Percentiles rank a stretch among this genome's conserved stretches.
Evolutionary conservation across 208 protist genomes (phyloP).

Genomic region (Leishmania braziliensis): DNA sequence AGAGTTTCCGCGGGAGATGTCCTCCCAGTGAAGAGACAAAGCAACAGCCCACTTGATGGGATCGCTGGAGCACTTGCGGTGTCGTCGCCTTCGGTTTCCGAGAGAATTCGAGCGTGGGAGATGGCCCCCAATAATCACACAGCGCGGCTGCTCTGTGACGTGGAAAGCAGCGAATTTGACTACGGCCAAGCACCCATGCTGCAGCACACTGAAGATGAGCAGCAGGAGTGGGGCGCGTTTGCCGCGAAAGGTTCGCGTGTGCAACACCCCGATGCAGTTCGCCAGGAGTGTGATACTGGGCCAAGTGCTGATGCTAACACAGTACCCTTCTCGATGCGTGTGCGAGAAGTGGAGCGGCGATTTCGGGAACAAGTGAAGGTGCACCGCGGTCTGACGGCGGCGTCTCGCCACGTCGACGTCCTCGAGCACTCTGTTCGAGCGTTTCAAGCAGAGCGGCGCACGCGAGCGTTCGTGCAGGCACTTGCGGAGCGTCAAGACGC

Average conservation of each 20-base stretch:
- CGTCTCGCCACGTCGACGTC: constrained; percentile 34
- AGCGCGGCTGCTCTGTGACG: background rate
- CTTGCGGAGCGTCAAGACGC: constrained; percentile 31
- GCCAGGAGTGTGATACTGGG: background rate
- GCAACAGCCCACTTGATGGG: background rate
- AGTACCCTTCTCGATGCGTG: constrained; percentile 43
- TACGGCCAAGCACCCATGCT: background rate
- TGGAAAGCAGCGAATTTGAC: background rate
- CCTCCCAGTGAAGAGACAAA: background rate
- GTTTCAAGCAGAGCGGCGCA: constrained; percentile 47
- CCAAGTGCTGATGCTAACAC: no score
- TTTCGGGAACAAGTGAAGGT: constrained; percentile 74
- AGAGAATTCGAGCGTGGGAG: constrained; percentile 27
- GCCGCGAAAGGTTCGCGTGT: background rate
- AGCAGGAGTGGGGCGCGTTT: background rate
- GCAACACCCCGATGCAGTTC: background rate
- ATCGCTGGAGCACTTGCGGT: background rate
- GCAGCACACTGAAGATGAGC: background rate
- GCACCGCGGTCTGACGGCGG: constrained; percentile 45
- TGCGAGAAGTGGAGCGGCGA: constrained; percentile 50
- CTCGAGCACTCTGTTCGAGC: constrained; percentile 32
- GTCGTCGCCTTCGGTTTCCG: constrained; percentile 18
- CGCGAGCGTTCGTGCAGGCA: constrained; percentile 23
- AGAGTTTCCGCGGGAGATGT: background rate
- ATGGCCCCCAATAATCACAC: background rate